Percentiles rank a stretch among this genome's conserved stretches.
These are phyloP conservation scores for Stephania cephalantha DNA, from an alignment of 164 flowering plant genomes.

Conservation along the genomic window DNA sequence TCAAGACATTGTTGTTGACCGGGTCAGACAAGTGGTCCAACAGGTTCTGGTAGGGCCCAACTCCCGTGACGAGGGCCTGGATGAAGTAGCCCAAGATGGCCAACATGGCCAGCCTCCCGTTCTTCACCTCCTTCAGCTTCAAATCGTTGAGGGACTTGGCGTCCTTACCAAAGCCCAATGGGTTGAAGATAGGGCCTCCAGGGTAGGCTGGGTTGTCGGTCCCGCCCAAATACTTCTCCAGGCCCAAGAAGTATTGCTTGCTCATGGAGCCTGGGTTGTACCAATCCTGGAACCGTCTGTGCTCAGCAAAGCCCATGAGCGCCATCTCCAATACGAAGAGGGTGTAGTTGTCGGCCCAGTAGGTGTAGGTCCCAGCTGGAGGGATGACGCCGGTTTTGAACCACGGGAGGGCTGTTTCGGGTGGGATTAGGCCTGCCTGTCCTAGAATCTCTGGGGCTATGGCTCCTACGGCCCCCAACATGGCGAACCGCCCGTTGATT, in stretches of 20 bases:
- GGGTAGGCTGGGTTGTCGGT: slow-evolving; percentile 43
- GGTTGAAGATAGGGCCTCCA: slow-evolving; percentile 64
- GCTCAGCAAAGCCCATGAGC: slow-evolving; percentile 98
- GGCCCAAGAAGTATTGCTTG: slow-evolving; percentile 80
- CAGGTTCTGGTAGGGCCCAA: slow-evolving; percentile 89
- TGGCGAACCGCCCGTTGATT: slow-evolving; percentile 84
- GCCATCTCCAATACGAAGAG: slow-evolving; percentile 88
- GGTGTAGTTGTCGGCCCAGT: slow-evolving; percentile 89
- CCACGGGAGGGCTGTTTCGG: slow-evolving; percentile 89
- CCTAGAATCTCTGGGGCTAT: slow-evolving; percentile 19
- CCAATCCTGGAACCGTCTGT: slow-evolving; percentile 89
- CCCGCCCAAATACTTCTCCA: slow-evolving; percentile 70
- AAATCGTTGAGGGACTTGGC: slow-evolving; percentile 84
- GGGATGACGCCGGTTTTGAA: slow-evolving; percentile 90
- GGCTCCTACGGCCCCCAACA: slow-evolving; percentile 45
- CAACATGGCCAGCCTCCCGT: slow-evolving; percentile 95
- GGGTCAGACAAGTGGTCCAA: slow-evolving; percentile 94
- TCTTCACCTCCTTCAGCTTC: slow-evolving; percentile 93
- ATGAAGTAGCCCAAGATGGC: slow-evolving; percentile 84
- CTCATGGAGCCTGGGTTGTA: slow-evolving; percentile 77
- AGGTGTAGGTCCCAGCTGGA: slow-evolving; percentile 78
- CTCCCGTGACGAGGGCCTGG: slow-evolving; percentile 83
- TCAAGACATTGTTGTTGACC: slow-evolving; percentile 85
- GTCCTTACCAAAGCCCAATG: slow-evolving; percentile 80
- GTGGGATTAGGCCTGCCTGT: slow-evolving; percentile 43